Evolutionary conservation across 169 alveolate species (phyloP).

Genomic region (Eimeria acervulina): DNA sequence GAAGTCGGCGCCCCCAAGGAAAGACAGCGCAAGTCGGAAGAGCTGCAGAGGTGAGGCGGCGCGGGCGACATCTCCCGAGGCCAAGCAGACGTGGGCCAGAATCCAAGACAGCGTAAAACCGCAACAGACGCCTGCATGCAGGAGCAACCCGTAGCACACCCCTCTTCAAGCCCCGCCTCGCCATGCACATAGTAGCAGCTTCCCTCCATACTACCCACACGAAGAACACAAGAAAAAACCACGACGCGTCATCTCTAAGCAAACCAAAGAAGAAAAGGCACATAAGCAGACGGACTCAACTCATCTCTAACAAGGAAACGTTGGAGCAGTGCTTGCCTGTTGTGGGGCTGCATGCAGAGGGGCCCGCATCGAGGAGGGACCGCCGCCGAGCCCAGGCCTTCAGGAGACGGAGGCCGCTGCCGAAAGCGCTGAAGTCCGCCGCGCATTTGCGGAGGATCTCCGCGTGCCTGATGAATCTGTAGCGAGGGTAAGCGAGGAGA

Average conservation of each 20-base stretch:
- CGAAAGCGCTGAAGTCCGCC: slow-evolving; percentile 54
- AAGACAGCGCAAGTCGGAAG: slow-evolving; percentile 66
- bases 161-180: not conserved
- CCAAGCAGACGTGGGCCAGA: slow-evolving; percentile 67
- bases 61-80: slow-evolving; percentile 39
- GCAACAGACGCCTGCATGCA: slow-evolving; percentile 41
- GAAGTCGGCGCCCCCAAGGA: slow-evolving; percentile 71
- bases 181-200: not conserved
- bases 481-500: not conserved
- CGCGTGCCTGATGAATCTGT: slow-evolving; percentile 39
- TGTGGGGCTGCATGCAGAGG: slow-evolving; percentile 28
- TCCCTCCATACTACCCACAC: too few species aligned
- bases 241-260: not conserved
- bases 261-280: not conserved
- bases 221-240: too few species aligned
- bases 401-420: slow-evolving; percentile 47
- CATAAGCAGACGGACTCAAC: too few species aligned
- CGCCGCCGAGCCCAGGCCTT: slow-evolving; percentile 82
- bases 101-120: slow-evolving; percentile 78
- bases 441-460: slow-evolving; percentile 49
- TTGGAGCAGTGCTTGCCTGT: slow-evolving; percentile 7
- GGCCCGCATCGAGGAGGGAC: slow-evolving; percentile 29
- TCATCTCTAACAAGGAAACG: not conserved
- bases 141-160: slow-evolving; percentile 3
- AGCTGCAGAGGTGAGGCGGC: slow-evolving; percentile 74